These are phyloP conservation scores for Setaria viridis DNA, from an alignment of 202 grass and related monocot species.

Conservation along the genomic window DNA sequence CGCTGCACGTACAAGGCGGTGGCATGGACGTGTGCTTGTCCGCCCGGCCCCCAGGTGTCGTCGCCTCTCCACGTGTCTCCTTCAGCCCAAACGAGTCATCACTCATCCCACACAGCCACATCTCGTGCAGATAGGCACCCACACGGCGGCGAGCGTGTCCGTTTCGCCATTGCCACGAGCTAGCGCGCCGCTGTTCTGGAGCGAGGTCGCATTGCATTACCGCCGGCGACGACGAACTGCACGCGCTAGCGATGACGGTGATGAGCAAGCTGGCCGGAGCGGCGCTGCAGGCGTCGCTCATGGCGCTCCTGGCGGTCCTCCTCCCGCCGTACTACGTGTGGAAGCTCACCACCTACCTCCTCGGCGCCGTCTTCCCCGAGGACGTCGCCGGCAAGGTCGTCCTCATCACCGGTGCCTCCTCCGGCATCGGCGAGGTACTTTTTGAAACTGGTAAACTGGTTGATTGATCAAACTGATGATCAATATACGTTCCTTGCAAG, in stretches of 20 bases:
- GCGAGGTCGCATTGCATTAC: too few species aligned
- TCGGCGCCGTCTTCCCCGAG: slow-evolving; percentile 50
- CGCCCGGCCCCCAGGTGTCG: background rate
- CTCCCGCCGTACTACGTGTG: slow-evolving; percentile 59
- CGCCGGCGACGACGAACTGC: background rate
- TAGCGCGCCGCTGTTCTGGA: background rate
- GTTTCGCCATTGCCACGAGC: background rate
- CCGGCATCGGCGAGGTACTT: slow-evolving; percentile 64
- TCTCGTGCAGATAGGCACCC: background rate
- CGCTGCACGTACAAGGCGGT: background rate
- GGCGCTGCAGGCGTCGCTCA: slow-evolving; percentile 29
- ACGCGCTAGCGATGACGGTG: background rate
- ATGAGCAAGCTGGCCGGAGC: slow-evolving; percentile 28
- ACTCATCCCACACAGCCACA: background rate
- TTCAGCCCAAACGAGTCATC: background rate
- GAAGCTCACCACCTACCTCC: slow-evolving; percentile 47
- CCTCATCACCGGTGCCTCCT: slow-evolving; percentile 70
- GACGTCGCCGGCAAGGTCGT: slow-evolving; percentile 53
- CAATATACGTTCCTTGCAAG: background rate
- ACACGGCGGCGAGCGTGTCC: background rate
- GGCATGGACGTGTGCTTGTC: background rate
- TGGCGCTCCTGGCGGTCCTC: slow-evolving; percentile 36
- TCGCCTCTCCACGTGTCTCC: background rate
- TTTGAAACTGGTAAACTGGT: too few species aligned
- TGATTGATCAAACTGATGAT: background rate